Percentiles rank a stretch among this genome's conserved stretches.
These are phyloP conservation scores for Hypoxylon sp. DNA, from an alignment of 2,329 filamentous ascomycete genomes.

Conservation along the genomic window DNA sequence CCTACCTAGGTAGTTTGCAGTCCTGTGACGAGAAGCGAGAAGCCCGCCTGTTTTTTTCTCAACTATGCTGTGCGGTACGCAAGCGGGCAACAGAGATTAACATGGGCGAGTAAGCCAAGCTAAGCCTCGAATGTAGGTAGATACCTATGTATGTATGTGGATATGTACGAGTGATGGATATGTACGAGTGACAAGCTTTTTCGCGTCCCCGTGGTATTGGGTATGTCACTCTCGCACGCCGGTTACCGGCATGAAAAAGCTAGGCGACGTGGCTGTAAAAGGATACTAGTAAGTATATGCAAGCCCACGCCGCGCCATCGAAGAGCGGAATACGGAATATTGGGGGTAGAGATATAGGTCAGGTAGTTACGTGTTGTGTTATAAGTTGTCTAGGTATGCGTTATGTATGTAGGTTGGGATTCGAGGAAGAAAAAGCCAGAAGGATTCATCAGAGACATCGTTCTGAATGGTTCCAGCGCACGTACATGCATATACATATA, in stretches of 20 bases:
- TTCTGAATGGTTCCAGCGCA: not conserved
- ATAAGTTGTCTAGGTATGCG: not conserved
- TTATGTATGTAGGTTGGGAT: not conserved
- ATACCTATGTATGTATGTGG: conserved; percentile 2
- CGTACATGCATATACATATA: not conserved
- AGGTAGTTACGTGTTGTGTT: not conserved
- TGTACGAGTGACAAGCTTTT: not conserved
- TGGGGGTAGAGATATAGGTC: not conserved
- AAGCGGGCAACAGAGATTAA: not conserved
- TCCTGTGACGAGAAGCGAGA: not conserved
- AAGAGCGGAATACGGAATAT: not conserved
- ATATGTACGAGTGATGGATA: not conserved
- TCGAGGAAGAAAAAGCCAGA: not conserved
- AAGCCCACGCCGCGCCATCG: not conserved
- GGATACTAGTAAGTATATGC: not conserved
- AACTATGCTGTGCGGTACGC: no score
- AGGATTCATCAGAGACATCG: not conserved
- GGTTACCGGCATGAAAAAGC: not conserved
- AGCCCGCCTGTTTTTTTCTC: not conserved
- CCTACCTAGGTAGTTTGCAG: not conserved
- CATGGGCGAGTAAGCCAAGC: not conserved
- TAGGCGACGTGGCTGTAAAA: no score
- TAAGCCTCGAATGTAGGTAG: not conserved
- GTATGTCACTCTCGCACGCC: not conserved
- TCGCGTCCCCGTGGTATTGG: no score